Evolutionary conservation across 768 basidiomycete genomes (phyloP).

Genomic region (Boletus huronensis): DNA sequence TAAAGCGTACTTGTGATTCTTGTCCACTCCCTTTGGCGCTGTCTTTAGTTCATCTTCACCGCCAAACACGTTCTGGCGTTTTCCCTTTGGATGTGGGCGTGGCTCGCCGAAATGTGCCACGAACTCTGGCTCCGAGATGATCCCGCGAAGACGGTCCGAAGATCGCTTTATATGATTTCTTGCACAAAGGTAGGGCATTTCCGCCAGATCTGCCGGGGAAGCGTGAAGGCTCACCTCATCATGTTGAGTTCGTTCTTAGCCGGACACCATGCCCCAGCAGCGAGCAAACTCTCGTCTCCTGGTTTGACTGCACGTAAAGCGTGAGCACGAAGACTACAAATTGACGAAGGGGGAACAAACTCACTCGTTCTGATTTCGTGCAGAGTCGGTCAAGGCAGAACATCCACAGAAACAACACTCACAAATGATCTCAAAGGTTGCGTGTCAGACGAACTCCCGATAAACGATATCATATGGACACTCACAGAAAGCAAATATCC

Average conservation of each 20-base stretch:
- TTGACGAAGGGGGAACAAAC: neutral
- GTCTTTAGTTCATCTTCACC: slow-evolving; percentile 83
- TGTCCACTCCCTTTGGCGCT: slow-evolving; percentile 87
- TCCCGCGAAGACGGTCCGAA: slow-evolving; percentile 56
- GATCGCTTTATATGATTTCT: slow-evolving; percentile 64
- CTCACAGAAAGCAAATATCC: slow-evolving; percentile 84
- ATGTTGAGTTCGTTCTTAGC: slow-evolving; percentile 74
- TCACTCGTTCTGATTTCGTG: slow-evolving; percentile 19
- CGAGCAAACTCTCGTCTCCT: slow-evolving; percentile 66
- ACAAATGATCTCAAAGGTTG: slow-evolving; percentile 24
- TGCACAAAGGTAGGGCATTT: neutral
- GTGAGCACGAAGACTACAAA: neutral
- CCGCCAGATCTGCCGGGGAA: neutral
- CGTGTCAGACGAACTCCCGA: neutral
- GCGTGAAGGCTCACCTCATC: slow-evolving; percentile 50
- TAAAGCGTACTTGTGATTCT: slow-evolving; percentile 62
- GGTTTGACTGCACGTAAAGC: slow-evolving; percentile 49
- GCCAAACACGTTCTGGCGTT: slow-evolving; percentile 78
- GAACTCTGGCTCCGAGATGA: slow-evolving; percentile 70
- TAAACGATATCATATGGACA: slow-evolving; percentile 6
- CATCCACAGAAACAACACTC: neutral
- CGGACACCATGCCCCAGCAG: slow-evolving; percentile 79
- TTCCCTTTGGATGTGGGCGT: slow-evolving; percentile 55
- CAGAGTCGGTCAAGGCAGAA: neutral
- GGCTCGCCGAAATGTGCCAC: slow-evolving; percentile 74